Conservation (phyloP, 257 asterid genomes). For the Ophiorrhiza pumila region DNA sequence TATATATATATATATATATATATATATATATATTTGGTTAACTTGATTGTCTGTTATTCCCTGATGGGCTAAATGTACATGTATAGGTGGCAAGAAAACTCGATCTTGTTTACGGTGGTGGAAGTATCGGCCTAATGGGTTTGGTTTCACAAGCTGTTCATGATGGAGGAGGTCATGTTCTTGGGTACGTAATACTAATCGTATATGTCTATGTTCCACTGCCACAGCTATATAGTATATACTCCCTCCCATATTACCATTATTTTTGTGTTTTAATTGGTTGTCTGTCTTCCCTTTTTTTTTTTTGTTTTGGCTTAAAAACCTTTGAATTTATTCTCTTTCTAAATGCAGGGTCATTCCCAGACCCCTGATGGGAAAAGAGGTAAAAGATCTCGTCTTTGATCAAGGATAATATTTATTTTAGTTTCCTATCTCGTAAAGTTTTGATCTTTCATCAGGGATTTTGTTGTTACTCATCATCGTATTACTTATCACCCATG, state of each 20-base stretch:
- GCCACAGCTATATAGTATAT: background rate
- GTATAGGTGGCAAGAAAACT: conserved; percentile 51
- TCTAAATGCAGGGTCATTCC: conserved; percentile 57
- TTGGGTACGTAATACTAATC: conserved; percentile 34
- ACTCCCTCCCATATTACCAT: background rate
- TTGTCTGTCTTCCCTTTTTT: background rate
- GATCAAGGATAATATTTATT: background rate
- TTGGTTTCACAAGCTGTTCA: conserved; percentile 59
- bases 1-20: background rate
- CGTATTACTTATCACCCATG: background rate
- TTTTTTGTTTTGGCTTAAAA: background rate
- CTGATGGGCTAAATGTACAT: conserved; percentile 15
- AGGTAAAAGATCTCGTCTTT: conserved; percentile 30
- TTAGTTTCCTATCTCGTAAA: background rate
- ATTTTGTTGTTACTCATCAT: background rate
- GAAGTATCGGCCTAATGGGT: conserved; percentile 76
- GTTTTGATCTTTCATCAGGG: background rate
- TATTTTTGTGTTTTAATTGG: background rate
- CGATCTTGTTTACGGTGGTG: conserved; percentile 81
- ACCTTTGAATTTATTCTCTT: too few relatives aligned
- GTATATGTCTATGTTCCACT: background rate
- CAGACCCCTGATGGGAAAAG: conserved; percentile 59
- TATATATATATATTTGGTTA: background rate
- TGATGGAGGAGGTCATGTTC: conserved; percentile 65
- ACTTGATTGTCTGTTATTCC: background rate